phyloP scores from a whole-genome alignment of 164 flowering plant species.

The Brasenia schreberi region DNA sequence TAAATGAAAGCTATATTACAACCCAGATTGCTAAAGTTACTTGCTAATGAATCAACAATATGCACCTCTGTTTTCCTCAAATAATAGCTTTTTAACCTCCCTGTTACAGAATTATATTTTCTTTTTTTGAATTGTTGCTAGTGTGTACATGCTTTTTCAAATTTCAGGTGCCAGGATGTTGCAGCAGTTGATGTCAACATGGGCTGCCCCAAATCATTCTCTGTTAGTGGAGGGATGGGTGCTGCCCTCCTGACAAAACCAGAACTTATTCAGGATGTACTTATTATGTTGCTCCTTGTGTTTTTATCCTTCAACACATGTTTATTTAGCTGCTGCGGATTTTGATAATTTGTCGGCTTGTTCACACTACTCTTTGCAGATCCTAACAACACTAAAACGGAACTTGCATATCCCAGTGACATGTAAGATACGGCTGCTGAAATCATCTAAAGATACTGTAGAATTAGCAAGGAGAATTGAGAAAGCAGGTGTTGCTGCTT shows the following conservation, averaged over 20 bases:
- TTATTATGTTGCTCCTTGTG: conserved; percentile 4
- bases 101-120: too few species aligned
- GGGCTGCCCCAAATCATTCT: conserved; percentile 96
- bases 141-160: conserved; percentile 5
- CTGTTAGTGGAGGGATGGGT: conserved; percentile 96
- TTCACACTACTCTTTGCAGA: conserved; percentile 39
- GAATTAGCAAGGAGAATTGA: conserved; percentile 78
- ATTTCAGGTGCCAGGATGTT: conserved; percentile 67
- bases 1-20: too few species aligned
- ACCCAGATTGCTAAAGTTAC: too few species aligned
- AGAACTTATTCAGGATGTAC: conserved; percentile 90
- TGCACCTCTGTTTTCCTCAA: too few species aligned
- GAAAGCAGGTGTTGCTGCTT: conserved; percentile 85
- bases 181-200: conserved; percentile 92
- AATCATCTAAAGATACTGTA: conserved; percentile 60
- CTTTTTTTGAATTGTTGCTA: too few species aligned
- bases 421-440: conserved; percentile 85
- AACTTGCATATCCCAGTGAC: conserved; percentile 67
- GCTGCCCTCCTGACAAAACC: conserved; percentile 83
- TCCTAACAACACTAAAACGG: conserved; percentile 76
- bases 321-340: too few species aligned
- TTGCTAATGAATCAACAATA: too few species aligned
- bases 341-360: too few species aligned
- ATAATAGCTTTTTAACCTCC: too few species aligned
- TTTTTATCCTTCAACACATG: too few species aligned